Evolutionary conservation across 306 rosid genomes (phyloP), one percentile per base, ranked within the genome.

Genomic region (Astragalus glycyphyllos): DNA sequence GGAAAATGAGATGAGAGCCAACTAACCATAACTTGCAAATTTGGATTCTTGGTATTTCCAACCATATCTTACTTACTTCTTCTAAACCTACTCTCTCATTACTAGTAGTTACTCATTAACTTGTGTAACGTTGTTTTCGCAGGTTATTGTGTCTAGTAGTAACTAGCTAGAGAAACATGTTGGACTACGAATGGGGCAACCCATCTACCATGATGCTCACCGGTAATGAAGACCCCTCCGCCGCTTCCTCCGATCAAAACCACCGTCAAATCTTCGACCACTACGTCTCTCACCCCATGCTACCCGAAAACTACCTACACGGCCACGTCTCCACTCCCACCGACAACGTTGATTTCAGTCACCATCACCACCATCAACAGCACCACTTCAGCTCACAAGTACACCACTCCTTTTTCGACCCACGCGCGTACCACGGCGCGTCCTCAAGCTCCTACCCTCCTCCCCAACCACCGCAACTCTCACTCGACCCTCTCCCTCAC

Each of bases 121-220:
- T 34, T 7, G 8, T 37, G 17, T 64, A 13, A 41, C 51, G 4
- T 35, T 17, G 2, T 38, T 32, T 29, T 31, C 4, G 14, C 65
- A 64, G 72, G 72, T 3, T 1, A 2, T 41, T 23, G 58, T 4
- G 8, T n/a, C n/a, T n/a, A n/a, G n/a, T n/a, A n/a, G n/a, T 14
- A 5, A 40, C 40, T 35, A 35, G 1, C 8, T 7, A 35, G 40
- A 35, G 8, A 35, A 7, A 35, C 29, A 93, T 93, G 98, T 77
- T 90, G 85, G 97, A 90, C 67, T 93, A 93, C 73, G 97, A 87
- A 80, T 93, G 98, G 98, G 96, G 92, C 7, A 88, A 84, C 81
- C 87, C 97, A 1, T 75, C 91, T 3, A 59, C 79, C 11, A 85
- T 93, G 40, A 87, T 93, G 83, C 87, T 90, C 16, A 55, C 94